Evolutionary conservation across 176 grass and related monocot genomes (phyloP), one percentile per base, ranked within the genome.

Genomic region (Tuctoria greenei): DNA sequence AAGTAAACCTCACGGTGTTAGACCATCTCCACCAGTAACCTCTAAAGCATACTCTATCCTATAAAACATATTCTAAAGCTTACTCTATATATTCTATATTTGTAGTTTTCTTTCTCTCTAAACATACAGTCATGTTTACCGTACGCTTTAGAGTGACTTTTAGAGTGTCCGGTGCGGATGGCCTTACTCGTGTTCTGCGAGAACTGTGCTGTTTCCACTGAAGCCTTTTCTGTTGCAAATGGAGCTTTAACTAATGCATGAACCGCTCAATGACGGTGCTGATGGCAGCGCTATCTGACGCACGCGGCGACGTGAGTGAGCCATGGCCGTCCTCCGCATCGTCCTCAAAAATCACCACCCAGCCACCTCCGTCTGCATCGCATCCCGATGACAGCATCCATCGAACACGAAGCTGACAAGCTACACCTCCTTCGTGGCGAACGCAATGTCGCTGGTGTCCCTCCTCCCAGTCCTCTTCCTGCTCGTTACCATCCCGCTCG

Each of bases 391-490:
- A 15, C 54, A 73, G 44, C 16, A 52, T 49, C 38, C 27, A 20
- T 40, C 62, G n/a, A 21, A 37, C 4, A 70, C 47, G 18, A 72
- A 38, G 31, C 18, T 37, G 9, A 14, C 27, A 37, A 52, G 68
- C 68, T 34, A 23, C 69, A 23, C 9, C 31, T n/a, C 26, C 18
- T 10, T n/a, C 17, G 27, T 71, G 26, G 25, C 81, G 18, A 7
- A 51, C 17, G 16, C 74, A 85, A 85, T 85, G 67, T 65, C 58
- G 43, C 25, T 1, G 3, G 10, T 26, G 38, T 69, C 5, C 34
- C 10, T 7, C 34, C 10, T 64, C n/a, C 4, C 7, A 8, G 36
- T 73, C 38, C 15, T 67, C 68, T 46, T 50, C 47, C 28, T 72
- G 11, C 9, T 12, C 0, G 10, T 51, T n/a, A 7, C 67, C 28